Evolutionary conservation across 352 stramenopile species (phyloP).

Genomic region (Phytopythium aichiense): DNA sequence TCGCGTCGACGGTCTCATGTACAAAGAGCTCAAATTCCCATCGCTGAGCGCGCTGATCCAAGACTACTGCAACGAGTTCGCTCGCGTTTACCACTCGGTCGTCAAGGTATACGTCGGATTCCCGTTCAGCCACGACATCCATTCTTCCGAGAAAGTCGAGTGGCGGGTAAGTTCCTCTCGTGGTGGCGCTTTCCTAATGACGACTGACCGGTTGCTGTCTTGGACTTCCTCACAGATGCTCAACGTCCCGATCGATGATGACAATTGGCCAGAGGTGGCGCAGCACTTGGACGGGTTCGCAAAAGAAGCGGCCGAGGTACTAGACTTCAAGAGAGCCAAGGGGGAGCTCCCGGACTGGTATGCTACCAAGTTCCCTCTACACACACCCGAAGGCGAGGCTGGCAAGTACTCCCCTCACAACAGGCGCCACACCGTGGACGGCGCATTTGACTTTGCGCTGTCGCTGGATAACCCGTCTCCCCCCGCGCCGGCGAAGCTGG

Average conservation of each 20-base stretch:
- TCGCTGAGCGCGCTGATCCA: constrained; percentile 73
- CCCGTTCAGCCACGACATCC: constrained; percentile 81
- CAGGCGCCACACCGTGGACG: constrained; percentile 19
- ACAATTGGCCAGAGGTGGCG: constrained; percentile 43
- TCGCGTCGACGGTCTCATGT: constrained; percentile 80
- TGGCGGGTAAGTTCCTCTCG: constrained; percentile 52
- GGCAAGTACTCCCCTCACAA: constrained; percentile 44
- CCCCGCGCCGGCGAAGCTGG: constrained; percentile 4
- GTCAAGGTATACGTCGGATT: constrained; percentile 82
- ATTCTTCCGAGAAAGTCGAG: constrained; percentile 84
- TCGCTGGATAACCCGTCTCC: constrained; percentile 11
- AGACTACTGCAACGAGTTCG: constrained; percentile 66
- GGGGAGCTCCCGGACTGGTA: constrained; percentile 63
- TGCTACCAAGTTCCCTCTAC: constrained; percentile 51
- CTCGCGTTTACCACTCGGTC: constrained; percentile 58
- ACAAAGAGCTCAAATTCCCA: constrained; percentile 79
- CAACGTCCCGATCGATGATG: constrained; percentile 48
- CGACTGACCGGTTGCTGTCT: neutral
- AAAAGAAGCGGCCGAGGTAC: constrained; percentile 63
- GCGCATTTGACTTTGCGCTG: constrained; percentile 31
- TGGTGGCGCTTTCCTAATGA: neutral
- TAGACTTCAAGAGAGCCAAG: constrained; percentile 60
- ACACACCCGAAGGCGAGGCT: constrained; percentile 45
- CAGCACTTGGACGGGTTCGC: constrained; percentile 65
- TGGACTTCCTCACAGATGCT: constrained; percentile 34